A percentile compares a stretch with the other conserved stretches of the same genome.
These are phyloP conservation scores for Leccinum rimulosum DNA, from an alignment of 768 basidiomycete genomes.

Conservation along the genomic window DNA sequence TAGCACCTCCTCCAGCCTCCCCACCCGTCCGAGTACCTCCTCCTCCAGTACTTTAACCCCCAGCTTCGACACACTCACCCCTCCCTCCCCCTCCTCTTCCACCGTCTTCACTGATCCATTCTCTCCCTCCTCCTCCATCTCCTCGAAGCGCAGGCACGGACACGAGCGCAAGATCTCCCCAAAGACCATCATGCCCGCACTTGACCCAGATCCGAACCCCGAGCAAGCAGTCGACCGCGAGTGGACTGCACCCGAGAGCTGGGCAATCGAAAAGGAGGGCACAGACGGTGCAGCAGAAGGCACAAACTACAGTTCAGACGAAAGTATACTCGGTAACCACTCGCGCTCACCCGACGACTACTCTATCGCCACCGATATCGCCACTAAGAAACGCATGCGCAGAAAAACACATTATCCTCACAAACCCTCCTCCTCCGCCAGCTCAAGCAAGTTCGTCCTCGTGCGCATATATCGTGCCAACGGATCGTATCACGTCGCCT, in stretches of 20 bases:
- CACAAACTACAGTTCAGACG: conserved; percentile 42
- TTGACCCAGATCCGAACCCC: conserved; percentile 8
- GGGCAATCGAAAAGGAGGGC: conserved; percentile 61
- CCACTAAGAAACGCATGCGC: conserved; percentile 21
- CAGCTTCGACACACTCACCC: conserved; percentile 38
- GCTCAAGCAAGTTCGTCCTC: conserved; percentile 38
- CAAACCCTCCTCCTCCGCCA: conserved; percentile 13
- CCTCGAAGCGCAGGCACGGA: conserved; percentile 24
- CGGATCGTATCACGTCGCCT: conserved; percentile 67
- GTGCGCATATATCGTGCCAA: conserved; percentile 80
- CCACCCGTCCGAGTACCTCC: conserved; percentile 20
- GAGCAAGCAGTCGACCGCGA: conserved; percentile 28
- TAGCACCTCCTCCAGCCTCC: conserved; percentile 20
- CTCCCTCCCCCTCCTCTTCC: conserved; percentile 35
- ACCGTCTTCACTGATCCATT: conserved; percentile 39
- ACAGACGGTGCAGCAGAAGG: conserved; percentile 35
- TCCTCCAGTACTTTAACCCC: conserved; percentile 22
- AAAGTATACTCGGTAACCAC: conserved; percentile 18
- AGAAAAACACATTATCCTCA: conserved; percentile 24
- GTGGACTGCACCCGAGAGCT: conserved; percentile 77
- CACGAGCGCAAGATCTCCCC: conserved; percentile 50
- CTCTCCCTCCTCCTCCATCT: conserved; percentile 17
- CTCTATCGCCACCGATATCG: conserved; percentile 11
- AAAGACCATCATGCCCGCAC: conserved; percentile 34
- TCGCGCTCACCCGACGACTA: conserved; percentile 17